Evolutionary conservation across 306 rosid genomes (phyloP).

Genomic region (Begonia masoniana): DNA sequence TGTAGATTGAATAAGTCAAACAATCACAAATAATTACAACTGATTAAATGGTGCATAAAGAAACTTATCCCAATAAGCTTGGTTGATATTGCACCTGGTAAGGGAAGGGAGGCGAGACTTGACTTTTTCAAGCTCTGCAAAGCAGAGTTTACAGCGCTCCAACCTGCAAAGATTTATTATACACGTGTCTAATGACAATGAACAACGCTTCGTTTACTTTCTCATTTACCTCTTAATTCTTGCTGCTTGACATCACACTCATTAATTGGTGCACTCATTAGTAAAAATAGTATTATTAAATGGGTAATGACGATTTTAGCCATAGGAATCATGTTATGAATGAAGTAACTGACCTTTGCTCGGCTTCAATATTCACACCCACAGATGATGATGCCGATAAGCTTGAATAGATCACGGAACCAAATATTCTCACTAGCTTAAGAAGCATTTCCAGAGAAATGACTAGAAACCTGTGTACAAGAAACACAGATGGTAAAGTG

Average conservation of each 20-base stretch:
- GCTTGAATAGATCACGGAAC: slow-evolving; percentile 78
- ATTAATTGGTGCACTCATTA: too few species aligned
- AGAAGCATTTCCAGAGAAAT: slow-evolving; percentile 78
- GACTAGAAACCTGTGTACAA: slow-evolving; percentile 38
- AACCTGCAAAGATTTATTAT: slow-evolving; percentile 27
- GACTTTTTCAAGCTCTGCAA: slow-evolving; percentile 84
- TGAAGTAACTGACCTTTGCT: slow-evolving; percentile 81
- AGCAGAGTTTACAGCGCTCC: slow-evolving; percentile 91
- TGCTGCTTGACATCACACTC: too few species aligned
- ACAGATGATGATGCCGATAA: slow-evolving; percentile 64
- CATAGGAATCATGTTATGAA: slow-evolving; percentile 5
- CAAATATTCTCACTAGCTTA: slow-evolving; percentile 75
- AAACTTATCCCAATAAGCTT: too few species aligned
- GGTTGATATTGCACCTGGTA: slow-evolving; percentile 33
- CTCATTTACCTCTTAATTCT: too few species aligned
- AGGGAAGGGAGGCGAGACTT: slow-evolving; percentile 53
- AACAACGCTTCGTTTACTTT: too few species aligned
- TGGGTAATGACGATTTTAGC: too few species aligned
- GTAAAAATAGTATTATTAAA: too few species aligned
- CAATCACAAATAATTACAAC: not conserved
- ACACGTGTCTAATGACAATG: too few species aligned
- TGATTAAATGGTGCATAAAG: not conserved
- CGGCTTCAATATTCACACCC: slow-evolving; percentile 96
- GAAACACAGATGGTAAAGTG: not conserved
- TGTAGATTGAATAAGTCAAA: slow-evolving; percentile 23